phyloP scores from a whole-genome alignment of 345 rosid genomes.

The Abelmoschus esculentus region DNA sequence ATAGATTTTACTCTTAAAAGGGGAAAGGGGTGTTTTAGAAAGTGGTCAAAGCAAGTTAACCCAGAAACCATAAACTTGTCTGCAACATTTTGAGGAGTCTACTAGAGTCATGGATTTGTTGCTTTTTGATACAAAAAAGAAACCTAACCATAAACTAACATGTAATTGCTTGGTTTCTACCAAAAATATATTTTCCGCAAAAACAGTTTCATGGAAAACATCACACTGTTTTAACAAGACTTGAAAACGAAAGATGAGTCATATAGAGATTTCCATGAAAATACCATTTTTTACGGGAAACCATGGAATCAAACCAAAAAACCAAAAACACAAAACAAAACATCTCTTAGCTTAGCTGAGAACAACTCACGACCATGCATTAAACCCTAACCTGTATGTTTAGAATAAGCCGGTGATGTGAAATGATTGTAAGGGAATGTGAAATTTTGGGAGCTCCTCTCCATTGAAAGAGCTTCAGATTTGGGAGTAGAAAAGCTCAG shows the following conservation, averaged over 20 bases:
- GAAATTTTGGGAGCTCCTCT: conserved; percentile 20
- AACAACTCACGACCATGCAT: neutral
- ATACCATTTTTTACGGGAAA: conserved; percentile 7
- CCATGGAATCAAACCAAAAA: neutral
- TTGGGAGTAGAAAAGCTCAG: conserved; percentile 51
- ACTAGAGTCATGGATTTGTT: no score
- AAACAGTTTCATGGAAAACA: neutral
- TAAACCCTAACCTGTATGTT: conserved; percentile 27
- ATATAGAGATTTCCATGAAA: no score
- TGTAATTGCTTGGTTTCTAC: neutral
- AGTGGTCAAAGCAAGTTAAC: conserved; percentile 7
- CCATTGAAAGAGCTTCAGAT: conserved; percentile 28
- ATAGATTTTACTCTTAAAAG: neutral
- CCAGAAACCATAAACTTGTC: conserved; percentile 14
- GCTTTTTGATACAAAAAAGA: no score
- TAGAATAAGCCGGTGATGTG: conserved; percentile 29
- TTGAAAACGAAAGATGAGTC: neutral
- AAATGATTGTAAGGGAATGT: conserved; percentile 40
- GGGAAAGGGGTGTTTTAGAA: neutral
- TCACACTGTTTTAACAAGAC: conserved; percentile 32
- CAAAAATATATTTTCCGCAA: neutral
- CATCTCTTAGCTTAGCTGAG: no score
- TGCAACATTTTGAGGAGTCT: conserved; percentile 17
- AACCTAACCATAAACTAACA: no score
- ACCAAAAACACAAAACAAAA: neutral